Percentiles rank a stretch among this genome's conserved stretches.
phyloP scores from a whole-genome alignment of 1,139 yeast genomes.

The Meyerozyma guilliermondii region DNA sequence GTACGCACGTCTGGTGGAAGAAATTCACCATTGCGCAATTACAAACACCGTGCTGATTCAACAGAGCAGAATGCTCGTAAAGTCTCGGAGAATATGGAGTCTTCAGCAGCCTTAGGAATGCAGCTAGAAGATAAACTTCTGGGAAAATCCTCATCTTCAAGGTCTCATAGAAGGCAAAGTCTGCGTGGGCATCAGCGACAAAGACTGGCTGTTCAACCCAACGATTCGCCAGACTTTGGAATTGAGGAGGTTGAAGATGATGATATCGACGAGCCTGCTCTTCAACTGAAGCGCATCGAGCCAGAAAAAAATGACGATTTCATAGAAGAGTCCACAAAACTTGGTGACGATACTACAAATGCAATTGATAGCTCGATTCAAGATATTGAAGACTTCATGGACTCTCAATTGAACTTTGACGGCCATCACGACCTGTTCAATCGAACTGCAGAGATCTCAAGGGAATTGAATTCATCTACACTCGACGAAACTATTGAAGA shows the following conservation, averaged over 20 bases:
- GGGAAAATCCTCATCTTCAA: conserved; percentile 1
- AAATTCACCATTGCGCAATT: conserved; percentile 20
- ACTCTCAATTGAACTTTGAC: conserved; percentile 22
- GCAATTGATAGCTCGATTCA: conserved; percentile 33
- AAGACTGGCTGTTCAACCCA: neutral
- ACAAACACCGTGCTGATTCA: conserved; percentile 10
- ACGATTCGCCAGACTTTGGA: conserved; percentile 28
- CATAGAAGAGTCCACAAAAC: conserved; percentile 17
- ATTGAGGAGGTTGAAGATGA: conserved; percentile 34
- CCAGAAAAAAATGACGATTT: conserved; percentile 5
- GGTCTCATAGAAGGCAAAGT: conserved; percentile 3
- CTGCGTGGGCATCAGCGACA: conserved; percentile 2
- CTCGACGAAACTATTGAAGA: neutral
- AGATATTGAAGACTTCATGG: conserved; percentile 40
- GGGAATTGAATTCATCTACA: neutral
- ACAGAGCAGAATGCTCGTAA: conserved; percentile 9
- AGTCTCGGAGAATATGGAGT: conserved; percentile 22
- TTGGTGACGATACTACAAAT: conserved; percentile 6
- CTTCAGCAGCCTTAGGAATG: conserved; percentile 22
- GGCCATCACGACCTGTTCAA: conserved; percentile 3
- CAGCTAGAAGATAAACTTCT: conserved; percentile 19
- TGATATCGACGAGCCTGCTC: conserved; percentile 7
- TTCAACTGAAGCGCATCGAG: conserved; percentile 4
- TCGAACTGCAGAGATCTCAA: neutral
- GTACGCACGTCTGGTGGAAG: conserved; percentile 13